Evolutionary conservation across 129 eudicot species (phyloP).

Genomic region (Rutidosis leptorrhynchoides): DNA sequence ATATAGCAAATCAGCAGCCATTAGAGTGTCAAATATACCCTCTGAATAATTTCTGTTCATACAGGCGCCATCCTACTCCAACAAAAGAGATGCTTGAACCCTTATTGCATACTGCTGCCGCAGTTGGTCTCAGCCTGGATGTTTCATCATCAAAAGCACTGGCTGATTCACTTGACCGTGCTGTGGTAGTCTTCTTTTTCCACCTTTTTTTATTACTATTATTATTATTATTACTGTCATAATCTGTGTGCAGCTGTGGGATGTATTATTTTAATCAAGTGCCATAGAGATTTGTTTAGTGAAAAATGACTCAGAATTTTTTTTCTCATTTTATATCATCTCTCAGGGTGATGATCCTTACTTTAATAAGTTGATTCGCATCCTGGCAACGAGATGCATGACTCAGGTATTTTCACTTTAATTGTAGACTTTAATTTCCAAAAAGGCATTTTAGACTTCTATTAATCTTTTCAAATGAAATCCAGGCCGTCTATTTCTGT

Average conservation of each 20-base stretch:
- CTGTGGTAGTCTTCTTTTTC: no score
- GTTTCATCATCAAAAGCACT: slow-evolving; percentile 91
- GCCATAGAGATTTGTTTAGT: no score
- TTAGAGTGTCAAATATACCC: no score
- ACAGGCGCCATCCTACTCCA: slow-evolving; percentile 98
- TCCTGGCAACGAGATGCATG: slow-evolving; percentile 97
- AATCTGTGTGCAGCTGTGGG: no score
- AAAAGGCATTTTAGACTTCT: no score
- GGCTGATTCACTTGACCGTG: slow-evolving; percentile 97
- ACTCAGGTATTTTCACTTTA: slow-evolving; percentile 60
- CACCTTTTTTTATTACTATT: no score
- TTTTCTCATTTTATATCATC: not conserved
- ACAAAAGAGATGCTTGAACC: slow-evolving; percentile 99
- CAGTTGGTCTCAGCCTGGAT: slow-evolving; percentile 83
- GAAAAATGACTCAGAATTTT: no score
- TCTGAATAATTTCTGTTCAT: no score
- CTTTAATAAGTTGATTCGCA: slow-evolving; percentile 90
- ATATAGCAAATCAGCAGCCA: no score
- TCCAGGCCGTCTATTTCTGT: slow-evolving; percentile 96
- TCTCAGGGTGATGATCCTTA: slow-evolving; percentile 88
- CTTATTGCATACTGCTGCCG: slow-evolving; percentile 81
- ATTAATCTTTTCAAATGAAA: slow-evolving; percentile 11
- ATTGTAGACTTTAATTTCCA: not conserved
- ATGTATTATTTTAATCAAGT: no score
- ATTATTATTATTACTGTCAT: no score